Base-by-base conservation (phyloP, 257 asterid genomes). In the Rhazya stricta region DNA sequence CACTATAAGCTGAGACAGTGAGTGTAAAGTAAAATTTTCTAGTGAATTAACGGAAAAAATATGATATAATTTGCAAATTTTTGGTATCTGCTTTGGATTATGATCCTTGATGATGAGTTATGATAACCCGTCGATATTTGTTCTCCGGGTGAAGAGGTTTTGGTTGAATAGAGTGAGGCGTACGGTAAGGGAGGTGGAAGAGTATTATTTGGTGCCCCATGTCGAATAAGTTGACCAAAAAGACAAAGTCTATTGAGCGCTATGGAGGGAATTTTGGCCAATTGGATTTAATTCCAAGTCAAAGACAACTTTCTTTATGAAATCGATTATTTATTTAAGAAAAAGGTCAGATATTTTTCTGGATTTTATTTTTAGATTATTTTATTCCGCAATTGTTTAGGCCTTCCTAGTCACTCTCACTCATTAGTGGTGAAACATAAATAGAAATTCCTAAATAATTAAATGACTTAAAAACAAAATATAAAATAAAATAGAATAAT, bases 111-210 rank as follows among this genome's bases (percentile, higher is more conserved):
- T 8, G 45, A 18, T n/a, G 29, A 51, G 21, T 15, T n/a, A 43
- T 7, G 29, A 32, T 48, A 29, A n/a, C 11, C n/a, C 2, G 32
- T 32, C 23, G 65, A 19, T 50, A 11, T 48, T 74, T 30, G 58
- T 19, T 60, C 32, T 54, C 12, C 32, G 45, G 67, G 9, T n/a
- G 8, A 54, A n/a, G 46, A 56, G 51, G 41, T 29, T 63, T 10
- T 11, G 74, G 62, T 58, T 12, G 51, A 13, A 16, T 75, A 53
- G 69, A 51, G 73, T 50, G 21, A 56, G 66, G 66, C 70, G 74
- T 42, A 79, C 74, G 65, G 57, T 50, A 51, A 50, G 68, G 51
- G n/a, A 32, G 15, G 46, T 37, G 66, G 73, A 74, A 34, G 48
- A 25, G 67, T 36, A 29, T 23, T 18, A 23, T 5, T 4, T 6